Evolutionary conservation across 2,329 filamentous ascomycete species (phyloP).

Genomic region (Tolypocladium paradoxum): DNA sequence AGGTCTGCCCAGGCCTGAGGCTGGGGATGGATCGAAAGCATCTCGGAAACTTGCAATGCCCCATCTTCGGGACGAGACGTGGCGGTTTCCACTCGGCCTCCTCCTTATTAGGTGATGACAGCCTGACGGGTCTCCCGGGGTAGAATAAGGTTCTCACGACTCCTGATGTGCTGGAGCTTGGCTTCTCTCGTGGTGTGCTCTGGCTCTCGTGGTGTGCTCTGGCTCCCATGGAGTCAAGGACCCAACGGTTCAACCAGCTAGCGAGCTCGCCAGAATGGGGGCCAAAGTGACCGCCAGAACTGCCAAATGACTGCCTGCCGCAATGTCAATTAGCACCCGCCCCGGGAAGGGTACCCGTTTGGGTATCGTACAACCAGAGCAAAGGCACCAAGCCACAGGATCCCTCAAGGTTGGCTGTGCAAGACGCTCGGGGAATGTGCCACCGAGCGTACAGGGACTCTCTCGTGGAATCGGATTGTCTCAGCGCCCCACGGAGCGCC

Average conservation of each 20-base stretch:
- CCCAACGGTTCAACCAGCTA: too few relatives aligned
- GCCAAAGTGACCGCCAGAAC: too few relatives aligned
- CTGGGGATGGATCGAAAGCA: too few relatives aligned
- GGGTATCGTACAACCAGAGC: background rate
- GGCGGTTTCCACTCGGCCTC: background rate
- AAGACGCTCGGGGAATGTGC: background rate
- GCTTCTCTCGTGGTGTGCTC: background rate
- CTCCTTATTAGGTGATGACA: background rate
- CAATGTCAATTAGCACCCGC: background rate
- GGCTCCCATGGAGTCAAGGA: background rate
- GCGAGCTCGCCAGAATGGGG: too few relatives aligned
- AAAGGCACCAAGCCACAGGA: background rate
- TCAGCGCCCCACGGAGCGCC: too few relatives aligned
- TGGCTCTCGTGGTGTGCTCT: background rate
- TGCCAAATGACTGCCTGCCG: background rate
- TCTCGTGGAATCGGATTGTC: too few relatives aligned
- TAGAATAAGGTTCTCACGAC: conserved; percentile 18
- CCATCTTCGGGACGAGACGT: background rate
- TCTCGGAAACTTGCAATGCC: too few relatives aligned
- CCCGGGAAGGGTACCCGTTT: background rate
- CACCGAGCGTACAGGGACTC: too few relatives aligned
- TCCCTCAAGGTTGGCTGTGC: background rate
- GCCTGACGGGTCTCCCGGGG: conserved; percentile 3
- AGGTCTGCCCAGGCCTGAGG: too few relatives aligned
- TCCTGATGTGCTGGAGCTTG: background rate